Evolutionary conservation across 306 rosid species (phyloP).

Genomic region (Prunus salicina): DNA sequence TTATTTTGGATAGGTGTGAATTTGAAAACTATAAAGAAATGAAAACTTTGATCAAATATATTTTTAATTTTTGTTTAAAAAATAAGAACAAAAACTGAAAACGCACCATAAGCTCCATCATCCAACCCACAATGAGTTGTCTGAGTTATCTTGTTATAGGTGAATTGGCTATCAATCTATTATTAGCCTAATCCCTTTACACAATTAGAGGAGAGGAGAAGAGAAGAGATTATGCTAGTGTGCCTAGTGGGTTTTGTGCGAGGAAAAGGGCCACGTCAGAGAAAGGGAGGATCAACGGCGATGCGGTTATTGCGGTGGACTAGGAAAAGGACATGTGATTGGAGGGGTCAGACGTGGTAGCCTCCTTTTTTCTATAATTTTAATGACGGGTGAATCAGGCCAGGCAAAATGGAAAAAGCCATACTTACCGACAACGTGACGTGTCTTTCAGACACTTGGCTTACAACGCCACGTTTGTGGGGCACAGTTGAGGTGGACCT

Average conservation of each 20-base stretch:
- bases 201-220: no score
- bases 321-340: slow-evolving; percentile 19
- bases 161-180: no score
- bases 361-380: not conserved
- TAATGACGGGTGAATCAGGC: slow-evolving; percentile 10
- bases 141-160: no score
- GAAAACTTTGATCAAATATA: no score
- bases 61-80: no score
- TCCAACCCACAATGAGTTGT: no score
- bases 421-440: slow-evolving; percentile 42
- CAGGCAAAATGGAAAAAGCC: not conserved
- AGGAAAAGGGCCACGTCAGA: slow-evolving; percentile 30
- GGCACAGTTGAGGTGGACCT: slow-evolving; percentile 38
- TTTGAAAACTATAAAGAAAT: no score
- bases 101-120: no score
- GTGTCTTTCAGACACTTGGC: slow-evolving; percentile 31
- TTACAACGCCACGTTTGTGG: slow-evolving; percentile 11
- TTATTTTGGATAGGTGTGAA: no score
- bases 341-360: slow-evolving; percentile 42
- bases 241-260: slow-evolving; percentile 20
- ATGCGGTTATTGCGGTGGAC: slow-evolving; percentile 28
- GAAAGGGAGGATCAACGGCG: slow-evolving; percentile 21
- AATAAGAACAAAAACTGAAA: no score
- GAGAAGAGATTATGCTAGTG: not conserved
- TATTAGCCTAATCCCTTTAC: no score